Evolutionary conservation across 306 rosid species (phyloP), one percentile per base, ranked within the genome.

Genomic region (Albizia julibrissin): DNA sequence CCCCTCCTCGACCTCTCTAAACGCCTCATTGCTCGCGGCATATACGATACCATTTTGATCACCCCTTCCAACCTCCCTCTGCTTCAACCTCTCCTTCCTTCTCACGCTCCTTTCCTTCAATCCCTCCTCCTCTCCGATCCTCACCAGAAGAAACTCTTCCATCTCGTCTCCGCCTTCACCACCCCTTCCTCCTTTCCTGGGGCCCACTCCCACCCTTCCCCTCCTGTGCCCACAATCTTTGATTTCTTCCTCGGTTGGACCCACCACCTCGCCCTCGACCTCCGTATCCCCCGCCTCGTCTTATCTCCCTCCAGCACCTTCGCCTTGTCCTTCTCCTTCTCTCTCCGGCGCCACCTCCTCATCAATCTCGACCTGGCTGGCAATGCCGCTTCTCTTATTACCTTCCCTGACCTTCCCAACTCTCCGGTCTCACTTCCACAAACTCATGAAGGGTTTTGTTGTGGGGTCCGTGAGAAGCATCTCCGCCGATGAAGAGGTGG

Each of bases 171-270:
- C 74, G 84, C 1, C 62, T 64, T 24, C 93, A 89, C 81, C 74
- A 77, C 76, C 89, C 87, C 0, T 18, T 83, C 2, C 44, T 89
- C 5, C 58, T 87, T 3, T 21, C 83, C 0, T 89, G 86, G 86
- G 89, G 87, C 80, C 31, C 59, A 6, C 31, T 18, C 86, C 49
- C 89, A 84, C 4, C 62, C 77, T 34, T 70, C 56, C 11, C 85
- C 87, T 0, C 89, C 89, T 16, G 24, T 81, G 0, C 87, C 87
- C 15, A 75, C n/a, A n/a, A n/a, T n/a, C 87, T 52, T 43, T 89
- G 91, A 86, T 31, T 84, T 86, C 77, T 82, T 89, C 56, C 83
- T 89, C 19, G 91, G 81, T 16, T 87, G 93, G 91, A 84, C 93
- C 66, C 84, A 42, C 54, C 79, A 76, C 47, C 88, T 89, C 8